Conservation (phyloP, 1,284 basidiomycete genomes). For the Melampsora americana region DNA sequence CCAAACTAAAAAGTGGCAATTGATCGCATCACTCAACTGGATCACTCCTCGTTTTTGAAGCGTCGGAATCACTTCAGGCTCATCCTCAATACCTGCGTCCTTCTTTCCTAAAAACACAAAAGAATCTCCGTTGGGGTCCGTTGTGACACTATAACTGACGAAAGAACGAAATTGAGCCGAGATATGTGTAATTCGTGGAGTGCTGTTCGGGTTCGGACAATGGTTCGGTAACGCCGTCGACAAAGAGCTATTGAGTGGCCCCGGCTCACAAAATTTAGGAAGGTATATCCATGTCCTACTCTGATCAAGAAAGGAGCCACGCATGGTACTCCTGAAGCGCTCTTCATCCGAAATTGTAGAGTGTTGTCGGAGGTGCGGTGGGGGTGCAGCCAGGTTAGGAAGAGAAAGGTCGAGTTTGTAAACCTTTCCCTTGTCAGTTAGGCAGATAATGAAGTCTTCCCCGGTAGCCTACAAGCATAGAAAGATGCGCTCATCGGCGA, state of each 20-base stretch:
- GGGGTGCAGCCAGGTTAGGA: not conserved
- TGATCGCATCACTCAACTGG: conserved; percentile 20
- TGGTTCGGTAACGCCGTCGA: conserved; percentile 6
- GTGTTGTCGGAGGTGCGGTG: conserved; percentile 7
- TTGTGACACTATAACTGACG: conserved; percentile 25
- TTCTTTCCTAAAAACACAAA: conserved; percentile 40
- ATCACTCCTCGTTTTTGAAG: conserved; percentile 37
- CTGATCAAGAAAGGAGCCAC: conserved; percentile 11
- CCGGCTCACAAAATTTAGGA: conserved; percentile 28
- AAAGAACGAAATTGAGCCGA: conserved; percentile 35
- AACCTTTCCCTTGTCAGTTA: conserved; percentile 20
- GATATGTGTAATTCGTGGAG: conserved; percentile 34
- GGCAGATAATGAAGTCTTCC: conserved; percentile 37
- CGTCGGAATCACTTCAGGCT: conserved; percentile 32
- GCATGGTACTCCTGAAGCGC: conserved; percentile 1
- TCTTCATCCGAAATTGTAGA: conserved; percentile 8
- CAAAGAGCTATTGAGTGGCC: not conserved
- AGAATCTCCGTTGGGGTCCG: conserved; percentile 13
- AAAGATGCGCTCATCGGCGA: not conserved
- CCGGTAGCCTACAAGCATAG: conserved; percentile 19
- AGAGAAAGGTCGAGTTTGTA: conserved; percentile 33
- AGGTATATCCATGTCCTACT: conserved; percentile 30
- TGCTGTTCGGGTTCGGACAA: not conserved
- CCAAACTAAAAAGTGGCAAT: not conserved
- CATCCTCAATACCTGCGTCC: not conserved